Evolutionary conservation across 192 early-diverging fungal species (phyloP).

Genomic region (Dissophora ornata): DNA sequence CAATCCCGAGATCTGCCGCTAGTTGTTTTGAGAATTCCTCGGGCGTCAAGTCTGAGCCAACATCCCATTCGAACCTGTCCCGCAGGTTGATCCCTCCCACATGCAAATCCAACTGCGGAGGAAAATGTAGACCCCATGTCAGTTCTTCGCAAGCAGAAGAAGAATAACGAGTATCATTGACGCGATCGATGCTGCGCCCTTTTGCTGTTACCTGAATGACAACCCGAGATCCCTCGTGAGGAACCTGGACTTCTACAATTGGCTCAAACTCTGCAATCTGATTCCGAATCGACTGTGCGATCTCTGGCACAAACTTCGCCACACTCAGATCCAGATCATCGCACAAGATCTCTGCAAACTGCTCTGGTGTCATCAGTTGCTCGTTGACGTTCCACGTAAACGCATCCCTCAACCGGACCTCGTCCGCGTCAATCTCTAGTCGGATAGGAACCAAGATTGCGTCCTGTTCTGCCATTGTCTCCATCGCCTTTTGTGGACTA

Average conservation of each 20-base stretch:
- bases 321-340: conserved; percentile 77
- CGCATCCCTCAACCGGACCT: conserved; percentile 84
- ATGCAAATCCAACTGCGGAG: conserved; percentile 87
- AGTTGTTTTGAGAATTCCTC: conserved; percentile 80
- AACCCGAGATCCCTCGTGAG: conserved; percentile 55
- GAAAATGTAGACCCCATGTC: too few species aligned
- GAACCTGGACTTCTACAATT: conserved; percentile 59
- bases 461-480: conserved; percentile 68
- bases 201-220: conserved; percentile 60
- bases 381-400: conserved; percentile 96
- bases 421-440: conserved; percentile 91
- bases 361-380: conserved; percentile 80
- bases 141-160: too few species aligned
- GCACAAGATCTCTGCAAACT: conserved; percentile 86
- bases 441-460: conserved; percentile 90
- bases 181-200: conserved; percentile 2
- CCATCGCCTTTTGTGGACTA: conserved; percentile 57
- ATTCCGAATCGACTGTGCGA: conserved; percentile 68
- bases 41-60: conserved; percentile 71
- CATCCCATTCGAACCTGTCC: conserved; percentile 94
- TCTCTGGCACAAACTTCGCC: conserved; percentile 60
- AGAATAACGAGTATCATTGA: too few species aligned
- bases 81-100: conserved; percentile 81
- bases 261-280: conserved; percentile 72
- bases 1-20: conserved; percentile 79